A percentile compares a stretch with the other conserved stretches of the same genome.
Evolutionary conservation across 495 filamentous ascomycete genomes (phyloP).

Genomic region (Platismatia glauca): DNA sequence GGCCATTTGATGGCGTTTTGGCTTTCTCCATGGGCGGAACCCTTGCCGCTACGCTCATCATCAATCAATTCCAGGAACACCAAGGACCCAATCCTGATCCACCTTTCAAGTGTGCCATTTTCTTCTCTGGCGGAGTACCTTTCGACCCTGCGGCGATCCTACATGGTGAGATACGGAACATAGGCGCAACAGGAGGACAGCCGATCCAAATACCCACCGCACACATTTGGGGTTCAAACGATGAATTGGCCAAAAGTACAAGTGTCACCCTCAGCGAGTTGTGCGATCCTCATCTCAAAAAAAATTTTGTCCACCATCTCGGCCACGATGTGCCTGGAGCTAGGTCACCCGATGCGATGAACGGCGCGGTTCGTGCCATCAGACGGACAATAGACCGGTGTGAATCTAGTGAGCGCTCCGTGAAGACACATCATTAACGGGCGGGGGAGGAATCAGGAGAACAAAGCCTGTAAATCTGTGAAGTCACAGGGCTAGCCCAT

Average conservation of each 20-base stretch:
- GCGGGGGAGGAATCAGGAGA: too few species aligned
- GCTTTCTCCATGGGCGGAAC: slow-evolving; percentile 29
- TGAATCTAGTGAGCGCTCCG: too few species aligned
- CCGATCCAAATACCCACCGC: slow-evolving; percentile 27
- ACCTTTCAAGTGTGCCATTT: slow-evolving; percentile 27
- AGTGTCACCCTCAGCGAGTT: slow-evolving; percentile 10
- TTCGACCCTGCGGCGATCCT: slow-evolving; percentile 16
- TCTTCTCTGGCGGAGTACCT: slow-evolving; percentile 21
- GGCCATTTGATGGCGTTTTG: slow-evolving; percentile 33
- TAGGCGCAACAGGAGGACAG: slow-evolving; percentile 8
- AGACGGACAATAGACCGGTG: not conserved
- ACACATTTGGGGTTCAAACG: slow-evolving; percentile 29
- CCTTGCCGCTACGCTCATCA: slow-evolving; percentile 22
- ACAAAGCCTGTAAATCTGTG: too few species aligned
- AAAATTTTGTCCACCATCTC: slow-evolving; percentile 22
- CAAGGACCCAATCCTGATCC: not conserved
- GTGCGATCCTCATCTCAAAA: slow-evolving; percentile 20
- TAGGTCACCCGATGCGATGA: slow-evolving; percentile 19
- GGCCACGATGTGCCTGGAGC: slow-evolving; percentile 28
- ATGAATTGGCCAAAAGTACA: slow-evolving; percentile 12
- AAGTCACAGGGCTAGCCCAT: too few species aligned
- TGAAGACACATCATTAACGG: too few species aligned
- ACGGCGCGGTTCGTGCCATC: slow-evolving; percentile 1
- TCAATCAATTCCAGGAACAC: not conserved
- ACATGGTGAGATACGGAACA: slow-evolving; percentile 7